Conservation (phyloP, 805 yeast genomes). For the Candida coquimbonensis region DNA sequence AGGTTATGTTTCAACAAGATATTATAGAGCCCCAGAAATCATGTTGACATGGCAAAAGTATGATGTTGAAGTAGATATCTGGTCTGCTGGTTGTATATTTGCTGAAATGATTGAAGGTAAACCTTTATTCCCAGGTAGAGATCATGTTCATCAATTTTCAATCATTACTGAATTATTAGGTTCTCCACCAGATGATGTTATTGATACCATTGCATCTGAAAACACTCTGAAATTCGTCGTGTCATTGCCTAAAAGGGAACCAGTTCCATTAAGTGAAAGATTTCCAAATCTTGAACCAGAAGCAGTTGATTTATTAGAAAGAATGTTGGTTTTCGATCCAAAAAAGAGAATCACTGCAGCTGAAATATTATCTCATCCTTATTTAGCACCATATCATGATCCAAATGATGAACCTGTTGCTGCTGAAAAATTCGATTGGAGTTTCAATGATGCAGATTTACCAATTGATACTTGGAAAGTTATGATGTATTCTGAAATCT, state of each 20-base stretch:
- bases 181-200: slow-evolving; percentile 93
- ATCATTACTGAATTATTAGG: slow-evolving; percentile 95
- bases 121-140: slow-evolving; percentile 96
- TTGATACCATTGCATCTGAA: slow-evolving; percentile 92
- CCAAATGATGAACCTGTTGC: slow-evolving; percentile 97
- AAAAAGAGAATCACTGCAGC: slow-evolving; percentile 90
- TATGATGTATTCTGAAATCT: slow-evolving; percentile 96
- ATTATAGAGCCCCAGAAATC: slow-evolving; percentile 96
- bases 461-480: slow-evolving; percentile 99
- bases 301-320: slow-evolving; percentile 80
- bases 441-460: slow-evolving; percentile 93
- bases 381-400: slow-evolving; percentile 92
- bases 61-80: slow-evolving; percentile 92
- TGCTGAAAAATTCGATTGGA: slow-evolving; percentile 92
- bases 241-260: slow-evolving; percentile 86
- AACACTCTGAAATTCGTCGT: slow-evolving; percentile 92
- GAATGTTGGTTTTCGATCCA: slow-evolving; percentile 93
- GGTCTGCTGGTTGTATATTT: slow-evolving; percentile 97
- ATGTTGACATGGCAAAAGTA: slow-evolving; percentile 99
- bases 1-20: slow-evolving; percentile 92
- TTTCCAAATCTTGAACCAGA: slow-evolving; percentile 75
- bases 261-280: slow-evolving; percentile 79
- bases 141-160: slow-evolving; percentile 96
- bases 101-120: slow-evolving; percentile 97
- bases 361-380: slow-evolving; percentile 83